Evolutionary conservation across 192 early-diverging fungal species (phyloP).

Genomic region (Entomortierella lignicola): DNA sequence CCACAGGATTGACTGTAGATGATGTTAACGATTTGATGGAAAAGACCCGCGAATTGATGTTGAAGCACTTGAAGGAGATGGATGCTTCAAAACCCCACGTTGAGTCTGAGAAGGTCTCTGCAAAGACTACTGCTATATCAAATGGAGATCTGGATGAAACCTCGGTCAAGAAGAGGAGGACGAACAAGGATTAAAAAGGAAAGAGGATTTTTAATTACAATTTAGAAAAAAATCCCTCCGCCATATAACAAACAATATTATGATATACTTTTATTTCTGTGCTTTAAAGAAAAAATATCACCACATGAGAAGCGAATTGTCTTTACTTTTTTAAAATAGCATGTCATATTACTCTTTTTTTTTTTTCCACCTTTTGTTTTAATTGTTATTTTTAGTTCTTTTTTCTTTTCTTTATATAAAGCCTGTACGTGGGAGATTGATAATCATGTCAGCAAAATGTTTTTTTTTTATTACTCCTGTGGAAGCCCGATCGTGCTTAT

Average conservation of each 20-base stretch:
- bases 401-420: no score
- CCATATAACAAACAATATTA: no score
- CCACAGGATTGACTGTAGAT: slow-evolving; percentile 53
- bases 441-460: no score
- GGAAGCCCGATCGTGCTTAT: no score
- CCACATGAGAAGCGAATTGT: no score
- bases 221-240: no score
- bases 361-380: background rate
- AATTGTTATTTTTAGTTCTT: no score
- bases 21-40: slow-evolving; percentile 61
- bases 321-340: background rate
- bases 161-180: slow-evolving; percentile 50
- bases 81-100: slow-evolving; percentile 4
- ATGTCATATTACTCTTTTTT: background rate
- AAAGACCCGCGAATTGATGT: slow-evolving; percentile 62
- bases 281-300: no score
- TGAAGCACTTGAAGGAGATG: slow-evolving; percentile 63
- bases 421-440: no score
- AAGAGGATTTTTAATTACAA: no score
- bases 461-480: no score
- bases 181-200: slow-evolving; percentile 32
- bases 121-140: slow-evolving; percentile 19
- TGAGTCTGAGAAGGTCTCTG: background rate
- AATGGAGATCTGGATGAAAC: slow-evolving; percentile 26
- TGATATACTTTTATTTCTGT: no score